phyloP scores from a whole-genome alignment of 306 rosid genomes.

The Prunus fruticosa region DNA sequence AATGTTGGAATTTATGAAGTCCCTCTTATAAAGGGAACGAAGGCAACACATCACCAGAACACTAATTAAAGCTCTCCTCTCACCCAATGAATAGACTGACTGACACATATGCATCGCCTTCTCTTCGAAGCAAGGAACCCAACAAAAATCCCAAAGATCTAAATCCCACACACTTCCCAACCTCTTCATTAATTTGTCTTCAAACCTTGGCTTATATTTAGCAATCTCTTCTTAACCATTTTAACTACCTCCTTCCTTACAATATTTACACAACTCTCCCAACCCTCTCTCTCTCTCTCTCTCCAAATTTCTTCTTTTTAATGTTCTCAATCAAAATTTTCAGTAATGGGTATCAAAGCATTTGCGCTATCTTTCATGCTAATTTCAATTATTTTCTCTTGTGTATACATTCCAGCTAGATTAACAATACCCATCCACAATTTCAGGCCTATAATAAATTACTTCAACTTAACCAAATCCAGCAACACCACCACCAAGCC shows the following conservation, averaged over 20 bases:
- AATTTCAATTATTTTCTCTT: slow-evolving; percentile 44
- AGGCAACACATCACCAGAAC: background rate
- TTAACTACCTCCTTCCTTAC: no score
- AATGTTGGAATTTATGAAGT: no score
- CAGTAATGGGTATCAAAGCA: slow-evolving; percentile 62
- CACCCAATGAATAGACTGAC: background rate
- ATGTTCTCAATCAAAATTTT: slow-evolving; percentile 6
- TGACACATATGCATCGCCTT: slow-evolving; percentile 16
- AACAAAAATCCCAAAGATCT: background rate
- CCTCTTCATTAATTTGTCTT: background rate
- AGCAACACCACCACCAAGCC: slow-evolving; percentile 12
- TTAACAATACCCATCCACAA: slow-evolving; percentile 49
- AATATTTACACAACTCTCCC: no score
- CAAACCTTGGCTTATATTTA: background rate
- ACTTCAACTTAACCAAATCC: slow-evolving; percentile 31
- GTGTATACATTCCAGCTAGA: slow-evolving; percentile 55
- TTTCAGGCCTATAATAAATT: slow-evolving; percentile 32
- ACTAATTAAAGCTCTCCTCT: background rate
- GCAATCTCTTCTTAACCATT: no score
- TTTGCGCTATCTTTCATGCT: slow-evolving; percentile 45
- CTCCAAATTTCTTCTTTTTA: no score
- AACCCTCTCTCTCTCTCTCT: background rate
- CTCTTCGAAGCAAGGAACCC: slow-evolving; percentile 40
- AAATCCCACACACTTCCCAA: slow-evolving; percentile 17
- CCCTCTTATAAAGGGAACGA: background rate